Evolutionary conservation across 345 rosid genomes (phyloP).

Genomic region (Gossypium rotundifolium): DNA sequence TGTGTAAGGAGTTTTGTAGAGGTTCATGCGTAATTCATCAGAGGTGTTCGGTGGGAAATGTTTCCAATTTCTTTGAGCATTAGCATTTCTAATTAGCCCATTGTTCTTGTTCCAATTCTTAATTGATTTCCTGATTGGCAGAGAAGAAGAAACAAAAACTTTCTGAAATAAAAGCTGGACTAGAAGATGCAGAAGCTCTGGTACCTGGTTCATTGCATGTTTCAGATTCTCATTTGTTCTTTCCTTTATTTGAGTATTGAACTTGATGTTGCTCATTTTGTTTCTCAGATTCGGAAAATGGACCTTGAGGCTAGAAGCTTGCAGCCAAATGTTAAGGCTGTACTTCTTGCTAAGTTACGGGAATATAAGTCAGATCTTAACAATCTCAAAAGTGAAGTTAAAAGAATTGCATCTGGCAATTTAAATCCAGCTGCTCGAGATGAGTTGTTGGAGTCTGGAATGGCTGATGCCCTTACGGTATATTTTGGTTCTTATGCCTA

Average conservation of each 20-base stretch:
- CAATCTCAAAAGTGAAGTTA: slow-evolving; percentile 69
- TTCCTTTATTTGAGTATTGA: background rate
- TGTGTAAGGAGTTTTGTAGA: background rate
- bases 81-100: background rate
- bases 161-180: slow-evolving; percentile 52
- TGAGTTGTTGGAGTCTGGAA: slow-evolving; percentile 68
- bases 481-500: slow-evolving; percentile 11
- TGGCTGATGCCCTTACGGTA: slow-evolving; percentile 63
- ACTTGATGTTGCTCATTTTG: slow-evolving; percentile 2
- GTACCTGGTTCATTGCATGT: slow-evolving; percentile 27
- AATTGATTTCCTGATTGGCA: slow-evolving; percentile 25
- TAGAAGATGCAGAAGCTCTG: slow-evolving; percentile 78
- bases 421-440: slow-evolving; percentile 56
- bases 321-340: slow-evolving; percentile 57
- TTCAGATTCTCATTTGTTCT: background rate
- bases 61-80: background rate
- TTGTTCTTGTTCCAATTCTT: background rate
- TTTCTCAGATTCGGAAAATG: slow-evolving; percentile 65
- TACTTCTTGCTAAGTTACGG: slow-evolving; percentile 69
- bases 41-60: background rate
- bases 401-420: slow-evolving; percentile 51
- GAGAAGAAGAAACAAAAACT: slow-evolving; percentile 83
- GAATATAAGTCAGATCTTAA: slow-evolving; percentile 83
- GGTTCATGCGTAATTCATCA: background rate
- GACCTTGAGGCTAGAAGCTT: slow-evolving; percentile 85